Percentiles rank a stretch among this genome's conserved stretches.
Evolutionary conservation across 1,139 yeast species (phyloP).

Genomic region (Yamadazyma trypodendri): DNA sequence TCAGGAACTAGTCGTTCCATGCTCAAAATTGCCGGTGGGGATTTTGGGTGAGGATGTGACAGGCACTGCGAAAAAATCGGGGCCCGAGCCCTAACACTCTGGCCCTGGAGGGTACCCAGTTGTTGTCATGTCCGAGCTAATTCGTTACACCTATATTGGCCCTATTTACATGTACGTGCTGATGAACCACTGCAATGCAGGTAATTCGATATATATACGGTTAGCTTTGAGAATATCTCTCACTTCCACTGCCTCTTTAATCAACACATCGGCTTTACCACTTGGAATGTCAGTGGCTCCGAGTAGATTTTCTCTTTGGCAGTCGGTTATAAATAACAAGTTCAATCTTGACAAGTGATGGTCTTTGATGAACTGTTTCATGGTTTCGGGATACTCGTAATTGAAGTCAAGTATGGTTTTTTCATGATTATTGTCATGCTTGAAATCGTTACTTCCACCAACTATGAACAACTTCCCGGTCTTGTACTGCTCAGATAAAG

Average conservation of each 20-base stretch:
- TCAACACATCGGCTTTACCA: slow-evolving; percentile 56
- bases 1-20: slow-evolving; percentile 8
- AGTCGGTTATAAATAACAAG: slow-evolving; percentile 65
- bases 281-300: slow-evolving; percentile 48
- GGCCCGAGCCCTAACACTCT: slow-evolving; percentile 10
- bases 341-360: slow-evolving; percentile 57
- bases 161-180: slow-evolving; percentile 27
- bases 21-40: slow-evolving; percentile 2
- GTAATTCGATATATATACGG: slow-evolving; percentile 69
- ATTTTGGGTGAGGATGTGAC: neutral
- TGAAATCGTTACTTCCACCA: slow-evolving; percentile 46
- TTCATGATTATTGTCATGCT: slow-evolving; percentile 18
- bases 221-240: slow-evolving; percentile 83
- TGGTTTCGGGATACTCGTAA: slow-evolving; percentile 48
- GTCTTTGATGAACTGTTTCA: slow-evolving; percentile 55
- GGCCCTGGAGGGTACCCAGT: too few species aligned
- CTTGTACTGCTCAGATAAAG: slow-evolving; percentile 77
- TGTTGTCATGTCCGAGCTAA: too few species aligned
- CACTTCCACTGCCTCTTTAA: slow-evolving; percentile 79
- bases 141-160: neutral
- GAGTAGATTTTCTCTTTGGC: slow-evolving; percentile 51
- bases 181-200: slow-evolving; percentile 65
- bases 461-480: slow-evolving; percentile 69
- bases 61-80: slow-evolving; percentile 3
- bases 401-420: slow-evolving; percentile 42